Evolutionary conservation across 202 grass and related monocot species (phyloP), one percentile per base, ranked within the genome.

Genomic region (Panicum virgatum): DNA sequence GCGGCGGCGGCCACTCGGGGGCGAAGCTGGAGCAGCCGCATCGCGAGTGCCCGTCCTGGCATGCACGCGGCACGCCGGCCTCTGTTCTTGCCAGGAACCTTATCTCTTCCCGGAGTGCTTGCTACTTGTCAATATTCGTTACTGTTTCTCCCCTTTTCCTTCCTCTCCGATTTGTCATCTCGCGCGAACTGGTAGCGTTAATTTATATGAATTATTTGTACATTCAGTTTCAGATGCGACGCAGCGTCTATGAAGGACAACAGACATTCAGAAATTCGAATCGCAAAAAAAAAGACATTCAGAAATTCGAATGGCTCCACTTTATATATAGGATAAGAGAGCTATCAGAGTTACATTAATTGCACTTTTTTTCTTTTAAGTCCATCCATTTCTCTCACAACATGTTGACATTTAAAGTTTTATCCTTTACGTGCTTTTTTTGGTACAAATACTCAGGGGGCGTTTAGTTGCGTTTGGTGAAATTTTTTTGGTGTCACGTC

Each of bases 21-120:
- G 52, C 78, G 30, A 60, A 76, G 78, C 62, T 43, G 72, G 4
- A 62, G 78, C 43, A 44, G 42, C 43, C 4, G 72, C 85, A 74
- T 76, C 62, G 32, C 70, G 7, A 23, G 63, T 32, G 63, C 30
- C 5, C 61, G 56, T 77, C 52, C 52, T 16, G 16, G n/a, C 56
- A 59, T 20, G 77, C 62, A 56, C 34, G 32, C 34, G 0, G 34
- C 77, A 54, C 46, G 30, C 22, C 48, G 20, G 63, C 69, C 61
- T 42, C 69, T 60, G 32, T 12, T 61, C 34, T 20, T 68, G 14
- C n/a, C 32, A 47, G 7, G 13, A 66, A 36, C 67, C 67, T 62
- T 82, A 62, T 82, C 79, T 61, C 68, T 62, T 61, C 3, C n/a
- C n/a, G n/a, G n/a, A n/a, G n/a, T 12, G 7, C 27, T 26, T 23